Conservation (phyloP, 2,329 filamentous ascomycete genomes). For the Calonectria fujianensis region DNA sequence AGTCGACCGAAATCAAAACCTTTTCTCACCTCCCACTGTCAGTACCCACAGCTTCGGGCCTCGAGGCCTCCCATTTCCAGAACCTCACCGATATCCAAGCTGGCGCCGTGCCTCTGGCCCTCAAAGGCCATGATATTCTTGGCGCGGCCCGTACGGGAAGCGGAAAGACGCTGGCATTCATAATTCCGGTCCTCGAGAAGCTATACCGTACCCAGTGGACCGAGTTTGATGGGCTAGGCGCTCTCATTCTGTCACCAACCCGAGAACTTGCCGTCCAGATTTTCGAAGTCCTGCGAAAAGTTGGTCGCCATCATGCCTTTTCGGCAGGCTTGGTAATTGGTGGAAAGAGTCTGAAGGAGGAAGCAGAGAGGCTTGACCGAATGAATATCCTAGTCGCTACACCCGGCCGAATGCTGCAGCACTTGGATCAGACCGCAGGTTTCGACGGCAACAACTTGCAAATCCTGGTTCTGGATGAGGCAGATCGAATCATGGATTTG, state of each 20-base stretch:
- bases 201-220: slow-evolving; percentile 93
- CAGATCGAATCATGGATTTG: slow-evolving; percentile 98
- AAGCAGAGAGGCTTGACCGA: slow-evolving; percentile 86
- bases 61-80: slow-evolving; percentile 92
- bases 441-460: slow-evolving; percentile 94
- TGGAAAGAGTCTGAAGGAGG: slow-evolving; percentile 90
- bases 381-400: slow-evolving; percentile 99
- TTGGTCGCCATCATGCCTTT: slow-evolving; percentile 91
- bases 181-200: slow-evolving; percentile 94
- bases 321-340: slow-evolving; percentile 96
- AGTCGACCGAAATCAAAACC: slow-evolving; percentile 74
- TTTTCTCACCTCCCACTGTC: slow-evolving; percentile 94
- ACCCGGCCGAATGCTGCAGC: slow-evolving; percentile 94
- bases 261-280: slow-evolving; percentile 97
- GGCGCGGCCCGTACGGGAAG: slow-evolving; percentile 97
- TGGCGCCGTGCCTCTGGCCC: slow-evolving; percentile 88
- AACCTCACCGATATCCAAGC: slow-evolving; percentile 93
- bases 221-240: slow-evolving; percentile 91
- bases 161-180: slow-evolving; percentile 95
- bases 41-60: slow-evolving; percentile 83
- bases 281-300: slow-evolving; percentile 93
- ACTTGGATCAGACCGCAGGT: slow-evolving; percentile 93
- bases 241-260: slow-evolving; percentile 94
- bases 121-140: slow-evolving; percentile 91
- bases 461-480: slow-evolving; percentile 95